These are phyloP conservation scores for Russula sp. DNA, from an alignment of 768 basidiomycete species.

Conservation along the genomic window DNA sequence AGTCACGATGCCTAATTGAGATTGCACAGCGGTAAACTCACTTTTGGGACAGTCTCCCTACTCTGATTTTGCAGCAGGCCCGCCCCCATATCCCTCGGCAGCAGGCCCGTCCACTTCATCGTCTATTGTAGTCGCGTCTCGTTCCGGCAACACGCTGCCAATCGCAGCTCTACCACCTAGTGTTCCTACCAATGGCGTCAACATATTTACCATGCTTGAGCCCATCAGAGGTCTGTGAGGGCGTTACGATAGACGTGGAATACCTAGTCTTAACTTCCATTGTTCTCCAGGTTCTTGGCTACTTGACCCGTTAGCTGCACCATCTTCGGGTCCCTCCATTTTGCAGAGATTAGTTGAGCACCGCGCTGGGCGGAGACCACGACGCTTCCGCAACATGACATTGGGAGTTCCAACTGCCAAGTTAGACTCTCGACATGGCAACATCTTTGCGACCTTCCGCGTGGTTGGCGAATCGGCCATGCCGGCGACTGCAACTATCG, in stretches of 20 bases:
- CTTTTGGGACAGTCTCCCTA: not conserved
- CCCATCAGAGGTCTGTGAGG: conserved; percentile 9
- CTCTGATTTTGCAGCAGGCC: not conserved
- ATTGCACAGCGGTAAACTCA: not conserved
- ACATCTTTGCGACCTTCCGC: conserved; percentile 3
- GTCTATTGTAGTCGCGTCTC: not conserved
- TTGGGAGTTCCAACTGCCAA: conserved; percentile 10
- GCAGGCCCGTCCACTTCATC: not conserved
- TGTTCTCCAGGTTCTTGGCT: conserved; percentile 14
- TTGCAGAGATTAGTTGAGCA: not conserved
- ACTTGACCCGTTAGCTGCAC: conserved; percentile 10
- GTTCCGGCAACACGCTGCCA: not conserved
- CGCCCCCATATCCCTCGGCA: not conserved
- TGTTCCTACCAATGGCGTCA: conserved; percentile 7
- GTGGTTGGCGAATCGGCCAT: conserved; percentile 1
- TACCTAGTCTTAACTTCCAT: not conserved
- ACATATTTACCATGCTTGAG: conserved; percentile 5
- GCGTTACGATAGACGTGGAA: not conserved
- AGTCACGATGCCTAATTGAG: not conserved
- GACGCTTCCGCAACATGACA: conserved; percentile 3
- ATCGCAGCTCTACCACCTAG: not conserved
- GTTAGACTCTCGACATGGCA: conserved; percentile 7
- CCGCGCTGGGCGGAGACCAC: conserved; percentile 7
- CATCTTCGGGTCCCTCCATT: not conserved
- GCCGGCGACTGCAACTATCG: conserved; percentile 6